These are phyloP conservation scores for Russula virescens DNA, from an alignment of 768 basidiomycete genomes.

Conservation along the genomic window DNA sequence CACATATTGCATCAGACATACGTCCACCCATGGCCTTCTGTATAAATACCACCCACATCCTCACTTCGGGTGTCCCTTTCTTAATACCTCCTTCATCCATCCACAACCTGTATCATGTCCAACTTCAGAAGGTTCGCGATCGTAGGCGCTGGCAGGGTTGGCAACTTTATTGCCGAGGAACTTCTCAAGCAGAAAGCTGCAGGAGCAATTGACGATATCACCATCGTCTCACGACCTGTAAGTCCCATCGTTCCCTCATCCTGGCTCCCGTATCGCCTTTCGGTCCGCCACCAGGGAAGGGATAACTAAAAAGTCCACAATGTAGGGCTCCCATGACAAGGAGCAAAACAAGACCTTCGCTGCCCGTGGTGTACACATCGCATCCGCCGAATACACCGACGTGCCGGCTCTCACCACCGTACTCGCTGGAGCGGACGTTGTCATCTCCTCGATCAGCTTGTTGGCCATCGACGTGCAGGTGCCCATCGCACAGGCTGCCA, in stretches of 20 bases:
- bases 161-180: constrained; percentile 21
- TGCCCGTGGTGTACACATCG: constrained; percentile 18
- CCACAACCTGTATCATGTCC: constrained; percentile 8
- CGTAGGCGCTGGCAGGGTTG: constrained; percentile 22
- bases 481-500: constrained; percentile 21
- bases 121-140: constrained; percentile 20
- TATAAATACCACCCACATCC: constrained; percentile 7
- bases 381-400: constrained; percentile 10
- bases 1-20: background rate
- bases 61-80: background rate
- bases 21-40: too few species aligned
- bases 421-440: constrained; percentile 19
- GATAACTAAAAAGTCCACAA: background rate
- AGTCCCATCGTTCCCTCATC: background rate
- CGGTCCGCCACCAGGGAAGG: background rate
- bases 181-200: constrained; percentile 21
- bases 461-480: constrained; percentile 14
- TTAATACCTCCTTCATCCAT: background rate
- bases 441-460: constrained; percentile 18
- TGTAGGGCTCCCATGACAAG: constrained; percentile 13
- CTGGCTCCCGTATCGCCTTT: too few species aligned
- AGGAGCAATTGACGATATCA: constrained; percentile 13
- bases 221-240: constrained; percentile 22
- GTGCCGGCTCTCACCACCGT: constrained; percentile 16
- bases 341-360: constrained; percentile 8